These are phyloP conservation scores for Hygrocybe coccinea DNA, from an alignment of 768 basidiomycete genomes.

Conservation along the genomic window DNA sequence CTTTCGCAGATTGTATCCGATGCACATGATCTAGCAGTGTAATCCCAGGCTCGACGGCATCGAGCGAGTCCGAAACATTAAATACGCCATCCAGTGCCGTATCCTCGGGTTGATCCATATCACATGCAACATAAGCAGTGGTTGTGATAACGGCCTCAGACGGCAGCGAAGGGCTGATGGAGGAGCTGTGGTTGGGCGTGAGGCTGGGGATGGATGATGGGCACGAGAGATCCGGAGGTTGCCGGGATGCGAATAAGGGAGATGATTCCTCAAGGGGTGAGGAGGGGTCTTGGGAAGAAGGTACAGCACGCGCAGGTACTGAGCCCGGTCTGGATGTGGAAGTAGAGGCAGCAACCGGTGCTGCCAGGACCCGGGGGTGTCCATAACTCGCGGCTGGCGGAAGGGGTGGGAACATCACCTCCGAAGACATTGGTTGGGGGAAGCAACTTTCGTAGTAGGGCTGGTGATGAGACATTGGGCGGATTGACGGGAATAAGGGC, in stretches of 20 bases:
- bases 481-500: slow-evolving; percentile 47
- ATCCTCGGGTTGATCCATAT: slow-evolving; percentile 13
- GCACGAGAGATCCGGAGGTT: slow-evolving; percentile 35
- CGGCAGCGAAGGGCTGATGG: slow-evolving; percentile 45
- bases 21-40: slow-evolving; percentile 29
- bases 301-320: slow-evolving; percentile 14
- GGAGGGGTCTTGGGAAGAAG: slow-evolving; percentile 2
- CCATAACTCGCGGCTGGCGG: slow-evolving; percentile 44
- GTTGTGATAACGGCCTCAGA: slow-evolving; percentile 9
- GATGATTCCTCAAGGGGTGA: background rate
- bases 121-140: background rate
- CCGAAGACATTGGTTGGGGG: slow-evolving; percentile 43
- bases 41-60: slow-evolving; percentile 38
- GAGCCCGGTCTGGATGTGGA: slow-evolving; percentile 24
- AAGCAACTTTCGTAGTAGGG: slow-evolving; percentile 65
- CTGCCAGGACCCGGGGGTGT: background rate
- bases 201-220: slow-evolving; percentile 54
- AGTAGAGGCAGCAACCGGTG: slow-evolving; percentile 13
- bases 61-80: slow-evolving; percentile 26
- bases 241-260: no score
- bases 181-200: slow-evolving; percentile 58
- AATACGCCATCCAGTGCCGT: slow-evolving; percentile 29
- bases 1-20: slow-evolving; percentile 13
- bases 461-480: slow-evolving; percentile 62
- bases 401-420: slow-evolving; percentile 70